These are phyloP conservation scores for Candida neerlandica DNA, from an alignment of 1,139 yeast genomes.

Conservation along the genomic window DNA sequence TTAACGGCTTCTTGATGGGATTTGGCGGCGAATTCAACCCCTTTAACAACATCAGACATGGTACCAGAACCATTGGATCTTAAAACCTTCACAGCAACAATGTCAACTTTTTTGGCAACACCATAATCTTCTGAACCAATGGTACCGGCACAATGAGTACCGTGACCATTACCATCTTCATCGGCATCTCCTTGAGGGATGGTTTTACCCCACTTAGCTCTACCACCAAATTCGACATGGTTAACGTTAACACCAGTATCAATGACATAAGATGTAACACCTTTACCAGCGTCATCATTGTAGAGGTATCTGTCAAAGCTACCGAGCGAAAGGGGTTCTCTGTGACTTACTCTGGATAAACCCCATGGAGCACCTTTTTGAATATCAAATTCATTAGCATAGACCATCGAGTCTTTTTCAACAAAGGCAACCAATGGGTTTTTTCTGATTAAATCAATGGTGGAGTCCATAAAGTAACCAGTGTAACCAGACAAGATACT, in stretches of 20 bases:
- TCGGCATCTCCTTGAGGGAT: slow-evolving; percentile 32
- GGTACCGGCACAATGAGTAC: slow-evolving; percentile 51
- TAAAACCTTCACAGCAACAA: slow-evolving; percentile 48
- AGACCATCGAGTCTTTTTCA: slow-evolving; percentile 38
- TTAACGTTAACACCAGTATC: slow-evolving; percentile 46
- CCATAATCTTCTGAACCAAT: slow-evolving; percentile 47
- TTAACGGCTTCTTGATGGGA: slow-evolving; percentile 36
- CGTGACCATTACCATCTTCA: slow-evolving; percentile 57
- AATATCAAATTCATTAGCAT: slow-evolving; percentile 35
- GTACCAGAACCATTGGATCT: slow-evolving; percentile 44
- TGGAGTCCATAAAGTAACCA: slow-evolving; percentile 33
- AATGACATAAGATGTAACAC: slow-evolving; percentile 47
- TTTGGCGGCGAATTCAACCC: slow-evolving; percentile 44
- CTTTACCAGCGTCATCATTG: slow-evolving; percentile 45
- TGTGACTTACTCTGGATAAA: slow-evolving; percentile 37
- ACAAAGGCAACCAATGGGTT: slow-evolving; percentile 37
- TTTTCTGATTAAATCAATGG: slow-evolving; percentile 28
- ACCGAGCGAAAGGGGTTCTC: slow-evolving; percentile 38
- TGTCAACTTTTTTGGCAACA: slow-evolving; percentile 43
- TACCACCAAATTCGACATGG: slow-evolving; percentile 45
- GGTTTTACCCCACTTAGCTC: slow-evolving; percentile 47
- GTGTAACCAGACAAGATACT: slow-evolving; percentile 32
- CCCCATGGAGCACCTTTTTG: slow-evolving; percentile 49
- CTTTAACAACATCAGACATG: slow-evolving; percentile 46
- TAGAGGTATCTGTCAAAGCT: slow-evolving; percentile 43